These are phyloP conservation scores for Selaginella tamariscina DNA, from an alignment of 75 land plant genomes.

Conservation along the genomic window DNA sequence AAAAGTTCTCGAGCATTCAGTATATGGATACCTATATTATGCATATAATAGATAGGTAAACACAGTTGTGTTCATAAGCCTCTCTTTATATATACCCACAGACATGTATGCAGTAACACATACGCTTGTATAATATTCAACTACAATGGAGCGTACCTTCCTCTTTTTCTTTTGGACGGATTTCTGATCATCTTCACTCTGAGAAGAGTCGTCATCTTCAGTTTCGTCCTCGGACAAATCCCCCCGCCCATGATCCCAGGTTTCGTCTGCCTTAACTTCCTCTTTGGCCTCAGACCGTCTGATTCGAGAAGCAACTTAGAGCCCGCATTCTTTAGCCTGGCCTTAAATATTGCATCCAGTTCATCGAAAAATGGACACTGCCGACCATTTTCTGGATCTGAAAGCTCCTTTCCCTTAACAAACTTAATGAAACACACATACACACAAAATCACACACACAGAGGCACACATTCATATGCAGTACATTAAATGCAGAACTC, in stretches of 20 bases:
- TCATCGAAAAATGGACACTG: slow-evolving; percentile 12
- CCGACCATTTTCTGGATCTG: slow-evolving; percentile 3
- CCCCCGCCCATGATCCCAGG: background rate
- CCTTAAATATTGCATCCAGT: slow-evolving; percentile 2
- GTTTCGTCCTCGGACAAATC: background rate
- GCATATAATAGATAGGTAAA: no score
- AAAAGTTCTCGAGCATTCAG: no score
- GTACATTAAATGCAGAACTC: no score
- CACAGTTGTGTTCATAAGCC: background rate
- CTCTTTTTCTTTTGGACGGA: slow-evolving; percentile 5
- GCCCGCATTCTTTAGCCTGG: background rate
- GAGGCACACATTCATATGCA: no score
- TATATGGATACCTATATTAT: no score
- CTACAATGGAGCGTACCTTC: no score
- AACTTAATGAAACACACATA: no score
- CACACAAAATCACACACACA: no score
- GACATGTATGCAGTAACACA: no score
- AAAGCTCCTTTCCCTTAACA: slow-evolving; percentile 13
- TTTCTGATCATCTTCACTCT: background rate
- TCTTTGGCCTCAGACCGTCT: background rate
- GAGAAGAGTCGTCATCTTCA: background rate
- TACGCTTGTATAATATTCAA: no score
- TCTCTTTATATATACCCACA: no score
- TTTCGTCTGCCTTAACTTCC: background rate
- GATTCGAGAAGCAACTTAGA: background rate